A percentile compares a stretch with the other conserved stretches of the same genome.
These are phyloP conservation scores for Ogataea nitratoaversa DNA, from an alignment of 805 yeast species.

Conservation along the genomic window DNA sequence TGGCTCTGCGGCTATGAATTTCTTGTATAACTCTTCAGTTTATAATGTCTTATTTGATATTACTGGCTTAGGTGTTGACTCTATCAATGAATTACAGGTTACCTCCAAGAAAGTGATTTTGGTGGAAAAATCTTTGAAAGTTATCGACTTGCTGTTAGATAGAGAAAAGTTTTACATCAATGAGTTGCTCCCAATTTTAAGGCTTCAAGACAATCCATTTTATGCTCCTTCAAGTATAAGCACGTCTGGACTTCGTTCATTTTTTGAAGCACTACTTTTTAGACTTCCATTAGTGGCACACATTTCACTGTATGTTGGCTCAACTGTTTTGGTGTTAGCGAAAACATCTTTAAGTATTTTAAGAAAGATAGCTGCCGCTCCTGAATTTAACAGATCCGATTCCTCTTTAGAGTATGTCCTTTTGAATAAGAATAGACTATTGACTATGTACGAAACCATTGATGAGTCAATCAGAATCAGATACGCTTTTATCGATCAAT, in stretches of 20 bases:
- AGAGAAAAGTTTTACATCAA: conserved; percentile 59
- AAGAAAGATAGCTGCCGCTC: conserved; percentile 37
- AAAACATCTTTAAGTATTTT: conserved; percentile 50
- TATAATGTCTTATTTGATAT: conserved; percentile 54
- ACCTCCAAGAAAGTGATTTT: conserved; percentile 32
- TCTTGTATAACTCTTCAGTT: conserved; percentile 55
- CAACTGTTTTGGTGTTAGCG: conserved; percentile 48
- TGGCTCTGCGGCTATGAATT: conserved; percentile 59
- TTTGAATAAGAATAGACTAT: conserved; percentile 52
- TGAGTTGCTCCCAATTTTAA: conserved; percentile 47
- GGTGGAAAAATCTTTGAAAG: conserved; percentile 38
- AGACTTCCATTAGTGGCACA: conserved; percentile 71
- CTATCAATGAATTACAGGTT: conserved; percentile 36
- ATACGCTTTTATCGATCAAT: conserved; percentile 65
- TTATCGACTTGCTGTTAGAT: conserved; percentile 43
- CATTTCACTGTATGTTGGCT: conserved; percentile 70
- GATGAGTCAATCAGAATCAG: conserved; percentile 76
- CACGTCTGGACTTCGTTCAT: conserved; percentile 57
- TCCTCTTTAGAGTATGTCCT: conserved; percentile 21
- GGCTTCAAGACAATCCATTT: conserved; percentile 35
- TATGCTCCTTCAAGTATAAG: conserved; percentile 44
- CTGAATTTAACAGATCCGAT: conserved; percentile 37
- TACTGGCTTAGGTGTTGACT: conserved; percentile 57
- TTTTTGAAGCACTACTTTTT: conserved; percentile 67
- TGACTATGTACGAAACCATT: conserved; percentile 68